Conservation (phyloP, 163 green algal species). For the Chlamydomonas reinhardtii region DNA sequence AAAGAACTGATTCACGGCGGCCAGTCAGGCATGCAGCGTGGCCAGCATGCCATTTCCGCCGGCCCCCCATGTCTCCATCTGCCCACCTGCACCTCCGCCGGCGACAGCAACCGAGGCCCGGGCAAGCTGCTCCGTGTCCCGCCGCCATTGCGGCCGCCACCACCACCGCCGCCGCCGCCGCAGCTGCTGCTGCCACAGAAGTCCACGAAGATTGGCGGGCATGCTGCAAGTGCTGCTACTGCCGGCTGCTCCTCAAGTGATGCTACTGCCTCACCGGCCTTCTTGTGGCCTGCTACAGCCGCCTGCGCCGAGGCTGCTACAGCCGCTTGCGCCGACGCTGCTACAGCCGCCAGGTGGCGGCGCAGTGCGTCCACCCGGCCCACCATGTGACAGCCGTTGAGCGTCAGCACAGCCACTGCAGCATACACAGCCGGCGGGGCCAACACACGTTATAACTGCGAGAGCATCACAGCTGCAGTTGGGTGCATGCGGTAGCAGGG, state of each 20-base stretch:
- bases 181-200: neutral
- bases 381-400: slow-evolving; percentile 38
- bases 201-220: too few relatives aligned
- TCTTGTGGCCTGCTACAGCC: neutral
- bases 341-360: neutral
- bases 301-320: neutral
- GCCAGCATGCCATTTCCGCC: too few relatives aligned
- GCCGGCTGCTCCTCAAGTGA: too few relatives aligned
- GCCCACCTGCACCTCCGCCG: neutral
- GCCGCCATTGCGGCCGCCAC: neutral
- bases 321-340: neutral
- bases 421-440: too few relatives aligned
- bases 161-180: neutral
- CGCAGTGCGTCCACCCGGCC: slow-evolving; percentile 7
- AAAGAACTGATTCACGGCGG: too few relatives aligned
- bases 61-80: too few relatives aligned
- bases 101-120: neutral
- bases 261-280: neutral
- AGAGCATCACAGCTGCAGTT: too few relatives aligned
- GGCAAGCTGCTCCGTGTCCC: neutral
- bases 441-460: too few relatives aligned
- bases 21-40: too few relatives aligned
- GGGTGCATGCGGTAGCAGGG: too few relatives aligned
- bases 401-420: slow-evolving; percentile 17
- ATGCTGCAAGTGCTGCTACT: too few relatives aligned